Evolutionary conservation across 768 basidiomycete species (phyloP).

Genomic region (Leccinum rimulosum): DNA sequence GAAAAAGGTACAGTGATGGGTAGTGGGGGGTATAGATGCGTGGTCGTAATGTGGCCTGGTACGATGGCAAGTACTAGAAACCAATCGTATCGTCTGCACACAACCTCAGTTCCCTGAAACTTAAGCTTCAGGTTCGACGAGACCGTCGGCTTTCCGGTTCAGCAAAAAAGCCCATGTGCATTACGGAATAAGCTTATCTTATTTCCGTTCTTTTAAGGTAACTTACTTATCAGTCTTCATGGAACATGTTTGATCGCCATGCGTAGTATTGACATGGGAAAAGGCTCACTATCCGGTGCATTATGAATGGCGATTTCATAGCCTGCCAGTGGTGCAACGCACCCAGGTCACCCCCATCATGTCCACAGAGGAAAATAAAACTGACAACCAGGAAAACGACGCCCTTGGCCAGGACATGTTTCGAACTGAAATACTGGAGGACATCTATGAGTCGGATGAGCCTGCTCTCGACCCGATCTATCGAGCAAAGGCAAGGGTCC

Average conservation of each 20-base stretch:
- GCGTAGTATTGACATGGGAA: not conserved
- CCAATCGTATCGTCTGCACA: not conserved
- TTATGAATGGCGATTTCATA: too few relatives aligned
- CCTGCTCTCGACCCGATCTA: slow-evolving; percentile 52
- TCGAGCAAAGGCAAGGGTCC: slow-evolving; percentile 51
- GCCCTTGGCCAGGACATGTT: not conserved
- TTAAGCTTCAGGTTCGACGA: too few relatives aligned
- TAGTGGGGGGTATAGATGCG: not conserved
- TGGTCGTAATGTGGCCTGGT: not conserved
- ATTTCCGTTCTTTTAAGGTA: not conserved
- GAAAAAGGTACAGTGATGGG: slow-evolving; percentile 37
- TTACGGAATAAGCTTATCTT: not conserved
- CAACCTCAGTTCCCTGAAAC: not conserved
- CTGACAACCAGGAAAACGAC: slow-evolving; percentile 3
- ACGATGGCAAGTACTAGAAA: not conserved
- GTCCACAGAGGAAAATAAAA: slow-evolving; percentile 11
- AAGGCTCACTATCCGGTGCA: too few relatives aligned
- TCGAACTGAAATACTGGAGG: slow-evolving; percentile 14
- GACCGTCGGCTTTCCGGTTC: too few relatives aligned
- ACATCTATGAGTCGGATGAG: slow-evolving; percentile 24
- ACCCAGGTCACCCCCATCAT: slow-evolving; percentile 8
- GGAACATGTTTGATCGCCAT: too few relatives aligned
- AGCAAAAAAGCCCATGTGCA: not conserved
- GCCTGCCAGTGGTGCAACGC: not conserved
- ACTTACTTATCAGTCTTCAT: not conserved